Evolutionary conservation across 805 yeast genomes (phyloP), one percentile per base, ranked within the genome.

Genomic region (Hagleromyces aurorensis): DNA sequence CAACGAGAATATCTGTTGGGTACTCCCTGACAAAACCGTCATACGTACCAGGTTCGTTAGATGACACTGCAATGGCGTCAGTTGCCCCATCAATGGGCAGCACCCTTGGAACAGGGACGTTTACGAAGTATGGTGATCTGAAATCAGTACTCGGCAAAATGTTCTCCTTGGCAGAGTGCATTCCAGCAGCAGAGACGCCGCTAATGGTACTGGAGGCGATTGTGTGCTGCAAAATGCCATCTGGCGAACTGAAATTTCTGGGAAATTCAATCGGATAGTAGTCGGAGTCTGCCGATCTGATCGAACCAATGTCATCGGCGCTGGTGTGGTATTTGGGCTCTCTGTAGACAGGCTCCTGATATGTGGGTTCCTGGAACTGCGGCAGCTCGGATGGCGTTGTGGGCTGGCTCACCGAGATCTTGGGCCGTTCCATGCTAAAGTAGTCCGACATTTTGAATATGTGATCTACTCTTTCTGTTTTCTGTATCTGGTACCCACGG

Each of bases 1-100:
- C 70, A 13, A 89, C 86, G 36, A 85, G 62, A 7, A 80, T 69
- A 38, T 84, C 94, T 2, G 94, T 83, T 21, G 95, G 96, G 42
- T 70, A 56, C 25, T 57, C 62, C 27, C 53, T 52, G 10, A 54
- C 57, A 25, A 37, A 50, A 19, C 33, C 36, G 8, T 42, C 43
- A 8, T 39, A 44, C n/a, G 24, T 29, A 11, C 39, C 40, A 5
- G 48, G 48, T 13, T 32, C 40, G 18, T 37, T 37, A 11, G 27
- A 30, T 21, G 31, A 9, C 11, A 12, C 25, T 6, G 25, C 25
- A n/a, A n/a, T n/a, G n/a, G n/a, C n/a, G n/a, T n/a, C n/a, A 6
- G 22, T 20, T n/a, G n/a, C n/a, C n/a, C n/a, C n/a, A 19, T 36
- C 37, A 25, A 34, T 13, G 4, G 42, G 44, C 16, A 43, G 36